These are phyloP conservation scores for Ampelocalamus luodianensis DNA, from an alignment of 176 grass and related monocot species.

Conservation along the genomic window DNA sequence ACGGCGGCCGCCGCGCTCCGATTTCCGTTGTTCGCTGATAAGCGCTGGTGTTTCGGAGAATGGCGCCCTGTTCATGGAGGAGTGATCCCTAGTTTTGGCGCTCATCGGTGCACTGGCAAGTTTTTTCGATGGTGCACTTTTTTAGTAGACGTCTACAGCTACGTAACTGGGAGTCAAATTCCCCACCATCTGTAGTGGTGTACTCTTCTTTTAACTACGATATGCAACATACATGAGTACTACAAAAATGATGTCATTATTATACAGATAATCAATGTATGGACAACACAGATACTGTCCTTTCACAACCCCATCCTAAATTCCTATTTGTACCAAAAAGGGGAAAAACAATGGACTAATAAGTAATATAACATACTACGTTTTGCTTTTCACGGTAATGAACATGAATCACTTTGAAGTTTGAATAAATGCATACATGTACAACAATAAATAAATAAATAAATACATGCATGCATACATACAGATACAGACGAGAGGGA, in stretches of 20 bases:
- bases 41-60: no score
- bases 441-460: background rate
- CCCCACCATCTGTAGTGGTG: no score
- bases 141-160: no score
- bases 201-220: no score
- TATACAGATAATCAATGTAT: constrained; percentile 5
- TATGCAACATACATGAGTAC: no score
- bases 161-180: no score
- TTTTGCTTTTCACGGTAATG: background rate
- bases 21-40: background rate
- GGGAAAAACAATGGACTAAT: background rate
- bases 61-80: no score
- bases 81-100: no score
- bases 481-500: background rate
- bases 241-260: background rate
- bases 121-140: no score
- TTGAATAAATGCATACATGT: constrained; percentile 5
- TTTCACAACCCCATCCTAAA: background rate
- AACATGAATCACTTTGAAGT: background rate
- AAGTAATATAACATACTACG: background rate
- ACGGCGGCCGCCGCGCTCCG: background rate
- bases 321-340: background rate
- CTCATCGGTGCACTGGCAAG: no score
- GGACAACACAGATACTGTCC: background rate
- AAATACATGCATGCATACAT: background rate